A percentile compares a stretch with the other conserved stretches of the same genome.
Evolutionary conservation across 345 rosid genomes (phyloP).

Genomic region (Psidium guajava): DNA sequence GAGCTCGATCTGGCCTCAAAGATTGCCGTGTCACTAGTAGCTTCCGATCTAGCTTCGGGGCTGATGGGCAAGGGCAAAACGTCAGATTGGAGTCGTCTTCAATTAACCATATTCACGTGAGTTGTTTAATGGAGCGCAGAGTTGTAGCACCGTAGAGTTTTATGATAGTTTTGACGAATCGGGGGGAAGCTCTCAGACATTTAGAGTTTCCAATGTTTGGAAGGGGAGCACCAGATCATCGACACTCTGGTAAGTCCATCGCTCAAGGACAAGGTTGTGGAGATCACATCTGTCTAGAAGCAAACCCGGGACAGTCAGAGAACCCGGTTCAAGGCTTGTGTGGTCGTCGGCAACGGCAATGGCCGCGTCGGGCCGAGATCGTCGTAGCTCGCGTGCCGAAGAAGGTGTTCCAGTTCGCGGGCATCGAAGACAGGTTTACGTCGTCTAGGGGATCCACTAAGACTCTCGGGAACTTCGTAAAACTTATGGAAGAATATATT

Average conservation of each 20-base stretch:
- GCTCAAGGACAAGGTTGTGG: no score
- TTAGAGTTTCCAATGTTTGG: constrained; percentile 28
- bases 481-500: constrained; percentile 69
- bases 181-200: constrained; percentile 30
- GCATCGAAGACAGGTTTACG: no score
- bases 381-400: no score
- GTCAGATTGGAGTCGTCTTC: constrained; percentile 31
- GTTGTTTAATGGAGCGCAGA: constrained; percentile 18
- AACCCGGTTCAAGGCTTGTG: no score
- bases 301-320: no score
- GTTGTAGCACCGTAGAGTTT: constrained; percentile 28
- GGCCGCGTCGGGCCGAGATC: no score
- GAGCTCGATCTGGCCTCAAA: constrained; percentile 9
- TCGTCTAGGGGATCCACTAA: no score
- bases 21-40: constrained; percentile 20
- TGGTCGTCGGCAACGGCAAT: no score
- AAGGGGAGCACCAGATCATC: background rate
- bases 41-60: constrained; percentile 21
- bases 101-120: constrained; percentile 17
- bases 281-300: no score
- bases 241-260: no score
- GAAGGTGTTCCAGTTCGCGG: no score
- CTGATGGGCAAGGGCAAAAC: constrained; percentile 26
- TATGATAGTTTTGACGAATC: constrained; percentile 59
- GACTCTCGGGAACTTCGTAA: no score